Conservation (phyloP, 148 eudicot genomes). For the Vaccinium macrocarpon region DNA sequence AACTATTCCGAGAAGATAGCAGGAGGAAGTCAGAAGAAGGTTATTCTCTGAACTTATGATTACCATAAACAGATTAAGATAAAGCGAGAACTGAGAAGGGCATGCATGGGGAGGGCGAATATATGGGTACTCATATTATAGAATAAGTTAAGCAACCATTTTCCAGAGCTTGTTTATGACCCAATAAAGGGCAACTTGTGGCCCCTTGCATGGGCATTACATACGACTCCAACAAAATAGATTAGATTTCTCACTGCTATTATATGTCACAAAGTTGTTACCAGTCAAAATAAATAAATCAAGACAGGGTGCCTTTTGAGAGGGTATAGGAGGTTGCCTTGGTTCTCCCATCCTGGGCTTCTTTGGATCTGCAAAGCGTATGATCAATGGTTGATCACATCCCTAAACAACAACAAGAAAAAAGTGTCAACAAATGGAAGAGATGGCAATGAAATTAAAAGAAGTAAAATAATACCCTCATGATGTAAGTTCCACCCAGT, state of each 20-base stretch:
- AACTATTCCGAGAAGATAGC: constrained; percentile 15
- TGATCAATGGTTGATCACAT: constrained; percentile 74
- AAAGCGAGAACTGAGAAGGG: not conserved
- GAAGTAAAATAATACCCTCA: constrained; percentile 49
- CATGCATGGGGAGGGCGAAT: not conserved
- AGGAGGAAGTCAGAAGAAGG: not conserved
- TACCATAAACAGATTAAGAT: not conserved
- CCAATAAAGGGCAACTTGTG: not conserved
- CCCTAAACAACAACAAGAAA: constrained; percentile 41
- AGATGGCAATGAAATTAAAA: constrained; percentile 17
- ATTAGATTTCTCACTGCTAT: not conserved
- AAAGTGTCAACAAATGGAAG: constrained; percentile 12
- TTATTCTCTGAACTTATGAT: not conserved
- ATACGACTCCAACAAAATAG: not conserved
- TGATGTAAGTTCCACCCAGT: constrained; percentile 64
- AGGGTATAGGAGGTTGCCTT: constrained; percentile 36
- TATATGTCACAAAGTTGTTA: not conserved
- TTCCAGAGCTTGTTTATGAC: not conserved
- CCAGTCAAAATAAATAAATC: not conserved
- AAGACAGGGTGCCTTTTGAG: not conserved
- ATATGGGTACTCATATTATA: not conserved
- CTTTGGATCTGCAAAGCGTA: constrained; percentile 98
- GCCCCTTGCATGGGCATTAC: not conserved
- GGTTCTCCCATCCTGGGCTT: constrained; percentile 71
- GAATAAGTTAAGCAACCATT: not conserved